These are phyloP conservation scores for Fusarium ramigenum DNA, from an alignment of 2,329 filamentous ascomycete genomes.

Conservation along the genomic window DNA sequence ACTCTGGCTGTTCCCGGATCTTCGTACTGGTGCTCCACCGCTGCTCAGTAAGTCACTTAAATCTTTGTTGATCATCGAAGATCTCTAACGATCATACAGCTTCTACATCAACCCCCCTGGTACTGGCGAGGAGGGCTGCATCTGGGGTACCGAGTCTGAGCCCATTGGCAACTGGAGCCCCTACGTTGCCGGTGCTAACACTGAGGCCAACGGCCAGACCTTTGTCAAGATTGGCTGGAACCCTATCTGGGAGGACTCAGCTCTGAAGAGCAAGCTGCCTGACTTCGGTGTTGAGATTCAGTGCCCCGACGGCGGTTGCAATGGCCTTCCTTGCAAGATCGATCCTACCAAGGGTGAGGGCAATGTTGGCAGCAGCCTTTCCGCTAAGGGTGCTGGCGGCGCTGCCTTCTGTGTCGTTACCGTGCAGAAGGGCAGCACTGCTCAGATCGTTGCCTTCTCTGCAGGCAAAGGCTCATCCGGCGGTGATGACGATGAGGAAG, in stretches of 20 bases:
- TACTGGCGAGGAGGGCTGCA: constrained; percentile 68
- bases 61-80: constrained; percentile 30
- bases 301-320: constrained; percentile 72
- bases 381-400: constrained; percentile 70
- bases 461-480: constrained; percentile 47
- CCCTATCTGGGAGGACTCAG: constrained; percentile 72
- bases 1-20: constrained; percentile 75
- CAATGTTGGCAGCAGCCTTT: constrained; percentile 64
- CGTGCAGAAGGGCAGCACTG: constrained; percentile 71
- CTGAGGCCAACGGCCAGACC: constrained; percentile 69
- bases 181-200: constrained; percentile 81
- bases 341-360: constrained; percentile 67
- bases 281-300: constrained; percentile 75
- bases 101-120: constrained; percentile 84
- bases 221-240: constrained; percentile 83
- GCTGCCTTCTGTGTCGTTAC: constrained; percentile 81
- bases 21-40: constrained; percentile 76
- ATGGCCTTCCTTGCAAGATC: constrained; percentile 78
- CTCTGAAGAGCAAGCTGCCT: constrained; percentile 66
- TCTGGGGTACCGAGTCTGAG: constrained; percentile 73
- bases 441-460: constrained; percentile 72
- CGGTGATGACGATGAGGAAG: constrained; percentile 29
- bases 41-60: constrained; percentile 71
- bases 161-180: constrained; percentile 80
- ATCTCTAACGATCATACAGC: constrained; percentile 54